Evolutionary conservation across 2,329 filamentous ascomycete genomes (phyloP).

Genomic region (Phaeoacremonium minimum): DNA sequence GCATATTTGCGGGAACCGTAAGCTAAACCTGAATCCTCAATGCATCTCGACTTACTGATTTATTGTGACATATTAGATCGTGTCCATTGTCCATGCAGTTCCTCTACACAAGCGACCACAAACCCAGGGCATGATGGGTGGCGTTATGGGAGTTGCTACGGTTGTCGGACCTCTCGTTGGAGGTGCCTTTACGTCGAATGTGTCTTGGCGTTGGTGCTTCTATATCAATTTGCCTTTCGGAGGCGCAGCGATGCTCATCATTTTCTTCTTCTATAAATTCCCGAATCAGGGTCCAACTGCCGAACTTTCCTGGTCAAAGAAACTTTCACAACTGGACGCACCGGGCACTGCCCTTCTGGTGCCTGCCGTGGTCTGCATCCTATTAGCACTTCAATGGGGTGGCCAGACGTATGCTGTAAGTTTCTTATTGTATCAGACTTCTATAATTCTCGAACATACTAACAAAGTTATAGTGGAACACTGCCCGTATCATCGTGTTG

Average conservation of each 20-base stretch:
- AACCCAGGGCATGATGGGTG: constrained; percentile 2
- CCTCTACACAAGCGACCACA: not conserved
- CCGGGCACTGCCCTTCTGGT: constrained; percentile 11
- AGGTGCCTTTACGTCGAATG: constrained; percentile 14
- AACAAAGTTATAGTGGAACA: constrained; percentile 15
- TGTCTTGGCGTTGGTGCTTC: constrained; percentile 20
- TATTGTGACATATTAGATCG: too few species aligned
- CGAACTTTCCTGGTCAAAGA: constrained; percentile 10
- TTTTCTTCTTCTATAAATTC: constrained; percentile 11
- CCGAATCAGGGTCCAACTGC: constrained; percentile 9
- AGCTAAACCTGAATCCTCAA: too few species aligned
- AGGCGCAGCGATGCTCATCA: constrained; percentile 5
- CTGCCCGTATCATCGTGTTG: constrained; percentile 20
- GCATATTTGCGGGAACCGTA: constrained; percentile 19
- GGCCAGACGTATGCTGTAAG: constrained; percentile 11
- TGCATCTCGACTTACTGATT: too few species aligned
- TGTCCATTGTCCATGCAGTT: constrained; percentile 2
- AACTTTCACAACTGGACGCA: constrained; percentile 16
- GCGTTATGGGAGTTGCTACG: constrained; percentile 1
- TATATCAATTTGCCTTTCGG: constrained; percentile 7
- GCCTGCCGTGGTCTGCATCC: constrained; percentile 13
- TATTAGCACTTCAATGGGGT: constrained; percentile 18
- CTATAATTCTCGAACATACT: constrained; percentile 1
- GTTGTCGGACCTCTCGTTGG: constrained; percentile 15
- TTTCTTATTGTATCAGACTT: not conserved